Conservation (phyloP, 78 protist genomes). For the Acrasis kona region DNA sequence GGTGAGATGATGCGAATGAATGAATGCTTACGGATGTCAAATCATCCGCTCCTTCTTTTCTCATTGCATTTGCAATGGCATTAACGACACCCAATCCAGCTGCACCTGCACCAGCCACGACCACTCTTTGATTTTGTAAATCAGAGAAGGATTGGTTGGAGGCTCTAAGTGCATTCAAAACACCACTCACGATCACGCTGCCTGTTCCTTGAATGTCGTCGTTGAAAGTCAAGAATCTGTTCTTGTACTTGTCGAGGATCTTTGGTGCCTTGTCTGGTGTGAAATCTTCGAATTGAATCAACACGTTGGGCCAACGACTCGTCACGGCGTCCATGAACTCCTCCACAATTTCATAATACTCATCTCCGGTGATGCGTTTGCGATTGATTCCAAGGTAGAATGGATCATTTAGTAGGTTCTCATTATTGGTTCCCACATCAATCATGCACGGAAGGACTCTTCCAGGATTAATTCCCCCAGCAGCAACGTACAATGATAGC, state of each 20-base stretch:
- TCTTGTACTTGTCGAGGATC: constrained; percentile 61
- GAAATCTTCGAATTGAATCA: constrained; percentile 92
- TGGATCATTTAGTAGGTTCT: constrained; percentile 61
- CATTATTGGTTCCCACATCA: constrained; percentile 91
- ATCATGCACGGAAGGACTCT: constrained; percentile 81
- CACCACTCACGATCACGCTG: neutral
- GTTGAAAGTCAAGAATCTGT: constrained; percentile 74
- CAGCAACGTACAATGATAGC: constrained; percentile 69
- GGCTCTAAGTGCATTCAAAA: neutral
- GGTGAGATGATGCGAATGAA: too few species aligned
- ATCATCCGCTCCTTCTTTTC: too few species aligned
- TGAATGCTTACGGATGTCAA: too few species aligned
- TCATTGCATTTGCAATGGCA: too few species aligned
- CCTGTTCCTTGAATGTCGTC: constrained; percentile 93
- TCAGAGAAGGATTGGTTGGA: neutral
- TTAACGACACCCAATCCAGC: neutral
- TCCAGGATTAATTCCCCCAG: constrained; percentile 57
- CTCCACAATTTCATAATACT: constrained; percentile 73
- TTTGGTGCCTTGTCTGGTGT: constrained; percentile 49
- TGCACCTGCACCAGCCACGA: neutral
- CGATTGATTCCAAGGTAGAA: constrained; percentile 74
- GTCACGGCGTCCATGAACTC: constrained; percentile 72
- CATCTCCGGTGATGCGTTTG: constrained; percentile 48
- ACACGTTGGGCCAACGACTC: constrained; percentile 31
- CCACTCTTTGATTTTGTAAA: neutral